Base-by-base conservation (phyloP, 2,329 filamentous ascomycete species). In the Diaporthe eres region DNA sequence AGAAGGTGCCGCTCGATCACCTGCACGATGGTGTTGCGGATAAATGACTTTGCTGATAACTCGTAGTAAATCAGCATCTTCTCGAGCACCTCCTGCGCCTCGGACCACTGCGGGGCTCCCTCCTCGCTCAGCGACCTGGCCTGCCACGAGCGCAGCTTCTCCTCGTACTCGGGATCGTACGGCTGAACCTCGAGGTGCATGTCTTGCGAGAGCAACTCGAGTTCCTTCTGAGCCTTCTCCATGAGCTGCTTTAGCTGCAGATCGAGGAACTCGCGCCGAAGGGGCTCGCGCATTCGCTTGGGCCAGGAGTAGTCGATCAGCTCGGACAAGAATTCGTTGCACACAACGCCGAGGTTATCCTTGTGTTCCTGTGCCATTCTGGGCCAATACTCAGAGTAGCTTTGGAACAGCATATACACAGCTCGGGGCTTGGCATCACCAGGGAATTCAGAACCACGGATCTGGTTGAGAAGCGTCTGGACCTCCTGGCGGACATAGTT, bases 51-150 rank as follows among this genome's bases (percentile, higher is more conserved):
- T 9, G 87, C 86, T 2, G 87, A 88, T 12, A 89, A 84, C 77
- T 89, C 87, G 77, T 89, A 89, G 82, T 88, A 89, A 77, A 89
- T 89, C 71, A 89, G 83, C 88, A 89, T 89, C 83, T 89, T 89
- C 80, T 89, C 88, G 37, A 89, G 79, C 0, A 89, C 87, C 80
- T 89, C 88, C 75, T 89, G 87, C 0, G 88, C 88, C 75, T 89
- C 87, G 2, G 85, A 86, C 86, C 87, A 88, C 85, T 76, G 85
- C 81, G 0, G 85, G 85, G 65, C 65, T 2, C 65, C 65, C 13
- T 70, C 65, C 34, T 70, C 49, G 28, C 65, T 70, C 47, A 70
- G 34, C 4, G 65, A 55, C 49, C 28, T 55, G 0, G 82, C 82
- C 8, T 88, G 86, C 88, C 88, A 89, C 74, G 82, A 85, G 39